A percentile compares a stretch with the other conserved stretches of the same genome.
Evolutionary conservation across 2,329 filamentous ascomycete genomes (phyloP).

Genomic region (Lachnellula cervina): DNA sequence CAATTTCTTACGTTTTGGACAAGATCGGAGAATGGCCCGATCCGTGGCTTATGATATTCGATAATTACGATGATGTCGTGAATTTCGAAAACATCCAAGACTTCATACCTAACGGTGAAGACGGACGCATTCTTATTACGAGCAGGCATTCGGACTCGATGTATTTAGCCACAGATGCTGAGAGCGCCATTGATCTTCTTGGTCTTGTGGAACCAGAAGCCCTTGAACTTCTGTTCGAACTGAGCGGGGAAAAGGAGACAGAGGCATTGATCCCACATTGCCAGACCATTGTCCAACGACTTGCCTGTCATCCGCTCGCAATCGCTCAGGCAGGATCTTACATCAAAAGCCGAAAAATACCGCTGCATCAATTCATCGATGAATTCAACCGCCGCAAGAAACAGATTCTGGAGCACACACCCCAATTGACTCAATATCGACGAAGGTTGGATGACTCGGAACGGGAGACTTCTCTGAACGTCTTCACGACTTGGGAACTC

Average conservation of each 20-base stretch:
- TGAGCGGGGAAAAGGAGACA: neutral
- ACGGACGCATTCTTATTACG: conserved; percentile 18
- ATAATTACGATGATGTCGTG: conserved; percentile 22
- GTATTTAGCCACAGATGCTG: neutral
- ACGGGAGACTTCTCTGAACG: conserved; percentile 16
- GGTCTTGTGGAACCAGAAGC: conserved; percentile 13
- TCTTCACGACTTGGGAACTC: conserved; percentile 28
- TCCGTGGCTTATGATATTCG: conserved; percentile 24
- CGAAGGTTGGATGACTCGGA: conserved; percentile 2
- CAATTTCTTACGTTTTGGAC: conserved; percentile 3
- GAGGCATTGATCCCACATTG: neutral
- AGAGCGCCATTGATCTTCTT: conserved; percentile 8
- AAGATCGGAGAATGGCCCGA: conserved; percentile 3
- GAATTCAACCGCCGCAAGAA: conserved; percentile 12
- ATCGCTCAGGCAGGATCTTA: conserved; percentile 29
- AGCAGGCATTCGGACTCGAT: conserved; percentile 10
- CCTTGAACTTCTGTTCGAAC: conserved; percentile 11
- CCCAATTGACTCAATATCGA: conserved; percentile 17
- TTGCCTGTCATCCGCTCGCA: conserved; percentile 25
- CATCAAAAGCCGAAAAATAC: conserved; percentile 17
- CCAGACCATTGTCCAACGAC: conserved; percentile 12
- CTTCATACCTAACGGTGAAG: conserved; percentile 9
- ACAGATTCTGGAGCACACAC: conserved; percentile 16
- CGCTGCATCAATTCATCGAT: conserved; percentile 16
- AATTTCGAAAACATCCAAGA: conserved; percentile 12